Conservation (phyloP, 305 asterid species). For the Fraxinus xanthoxyloides region DNA sequence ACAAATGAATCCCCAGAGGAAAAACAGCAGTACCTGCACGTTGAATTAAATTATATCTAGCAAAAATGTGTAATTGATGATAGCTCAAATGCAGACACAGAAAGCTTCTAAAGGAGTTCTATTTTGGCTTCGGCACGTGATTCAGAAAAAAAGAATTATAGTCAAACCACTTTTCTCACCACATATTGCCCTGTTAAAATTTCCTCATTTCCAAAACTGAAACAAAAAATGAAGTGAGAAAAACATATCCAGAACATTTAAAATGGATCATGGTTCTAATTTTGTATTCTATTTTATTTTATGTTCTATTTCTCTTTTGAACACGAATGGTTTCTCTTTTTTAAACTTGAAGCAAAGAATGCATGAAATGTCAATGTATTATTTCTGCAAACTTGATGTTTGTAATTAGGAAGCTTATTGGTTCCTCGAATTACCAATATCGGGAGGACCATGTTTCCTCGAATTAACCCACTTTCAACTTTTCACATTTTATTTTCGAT, state of each 20-base stretch:
- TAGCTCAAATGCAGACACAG: background rate
- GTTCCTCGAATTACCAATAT: background rate
- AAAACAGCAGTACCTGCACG: slow-evolving; percentile 67
- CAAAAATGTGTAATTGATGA: background rate
- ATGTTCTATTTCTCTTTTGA: background rate
- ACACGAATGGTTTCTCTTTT: background rate
- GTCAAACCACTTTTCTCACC: background rate
- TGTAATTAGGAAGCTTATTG: background rate
- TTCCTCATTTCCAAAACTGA: background rate
- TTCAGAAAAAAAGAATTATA: background rate
- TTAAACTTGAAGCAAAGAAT: background rate
- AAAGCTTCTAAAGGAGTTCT: background rate
- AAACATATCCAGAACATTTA: background rate
- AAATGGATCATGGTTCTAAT: background rate
- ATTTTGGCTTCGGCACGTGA: background rate
- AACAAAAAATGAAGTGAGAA: background rate
- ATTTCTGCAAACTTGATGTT: background rate
- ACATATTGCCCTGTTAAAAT: background rate
- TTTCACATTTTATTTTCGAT: background rate
- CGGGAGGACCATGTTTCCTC: background rate
- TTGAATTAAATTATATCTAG: slow-evolving; percentile 9
- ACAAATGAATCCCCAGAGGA: slow-evolving; percentile 81
- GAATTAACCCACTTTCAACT: background rate
- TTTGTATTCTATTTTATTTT: background rate
- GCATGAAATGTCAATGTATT: background rate